phyloP scores from a whole-genome alignment of 345 rosid species.

The Citrus mangshanensis region DNA sequence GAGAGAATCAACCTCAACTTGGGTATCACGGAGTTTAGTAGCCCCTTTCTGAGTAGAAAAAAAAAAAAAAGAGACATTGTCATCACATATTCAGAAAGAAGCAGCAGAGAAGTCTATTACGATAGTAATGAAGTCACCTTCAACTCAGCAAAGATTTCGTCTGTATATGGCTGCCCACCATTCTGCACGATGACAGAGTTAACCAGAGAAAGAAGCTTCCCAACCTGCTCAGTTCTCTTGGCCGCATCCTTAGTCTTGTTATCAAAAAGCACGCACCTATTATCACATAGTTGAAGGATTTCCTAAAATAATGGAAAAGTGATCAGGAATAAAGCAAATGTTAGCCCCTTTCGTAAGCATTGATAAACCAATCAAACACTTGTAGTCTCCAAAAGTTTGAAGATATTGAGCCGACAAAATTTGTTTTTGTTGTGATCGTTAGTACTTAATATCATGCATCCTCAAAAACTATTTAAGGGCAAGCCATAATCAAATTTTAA shows the following conservation, averaged over 20 bases:
- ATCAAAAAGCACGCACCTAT: conserved; percentile 67
- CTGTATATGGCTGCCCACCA: conserved; percentile 70
- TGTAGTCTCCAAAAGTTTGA: background rate
- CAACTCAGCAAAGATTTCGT: conserved; percentile 65
- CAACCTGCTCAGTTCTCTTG: conserved; percentile 49
- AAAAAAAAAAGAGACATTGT: background rate
- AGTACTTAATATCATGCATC: background rate
- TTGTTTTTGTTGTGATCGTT: background rate
- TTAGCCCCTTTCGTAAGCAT: too few species aligned
- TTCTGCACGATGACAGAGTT: conserved; percentile 44
- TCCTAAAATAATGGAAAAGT: conserved; percentile 39
- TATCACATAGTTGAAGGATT: conserved; percentile 50
- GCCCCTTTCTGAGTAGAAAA: conserved; percentile 53
- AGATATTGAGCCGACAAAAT: background rate
- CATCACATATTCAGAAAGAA: background rate
- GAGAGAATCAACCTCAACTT: conserved; percentile 52
- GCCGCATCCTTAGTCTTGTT: conserved; percentile 67
- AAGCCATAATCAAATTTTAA: background rate
- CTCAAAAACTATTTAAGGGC: background rate
- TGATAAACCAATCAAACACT: too few species aligned
- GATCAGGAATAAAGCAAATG: too few species aligned
- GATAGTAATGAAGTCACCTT: conserved; percentile 35
- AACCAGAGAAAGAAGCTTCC: conserved; percentile 43
- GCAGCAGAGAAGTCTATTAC: background rate
- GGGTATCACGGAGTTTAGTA: conserved; percentile 61